These are phyloP conservation scores for Zymoseptoria pseudotritici DNA, from an alignment of 2,329 filamentous ascomycete genomes.

Conservation along the genomic window DNA sequence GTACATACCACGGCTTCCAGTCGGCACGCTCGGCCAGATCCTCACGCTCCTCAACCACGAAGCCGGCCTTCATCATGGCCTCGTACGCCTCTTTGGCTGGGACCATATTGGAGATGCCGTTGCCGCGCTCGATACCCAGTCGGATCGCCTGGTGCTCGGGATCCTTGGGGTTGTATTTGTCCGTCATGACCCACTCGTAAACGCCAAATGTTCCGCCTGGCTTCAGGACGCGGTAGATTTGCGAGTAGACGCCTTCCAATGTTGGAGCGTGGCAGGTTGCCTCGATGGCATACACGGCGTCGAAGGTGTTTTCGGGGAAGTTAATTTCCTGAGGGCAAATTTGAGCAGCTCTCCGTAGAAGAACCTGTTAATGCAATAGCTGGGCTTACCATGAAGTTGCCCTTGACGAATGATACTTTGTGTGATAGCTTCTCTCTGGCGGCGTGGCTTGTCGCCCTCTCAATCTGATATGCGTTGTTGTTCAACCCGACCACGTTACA, in stretches of 20 bases:
- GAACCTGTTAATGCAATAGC: not conserved
- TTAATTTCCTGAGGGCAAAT: conserved; percentile 63
- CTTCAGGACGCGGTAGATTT: conserved; percentile 93
- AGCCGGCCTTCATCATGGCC: conserved; percentile 82
- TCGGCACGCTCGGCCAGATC: conserved; percentile 75
- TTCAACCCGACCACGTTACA: conserved; percentile 86
- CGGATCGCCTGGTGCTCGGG: conserved; percentile 80
- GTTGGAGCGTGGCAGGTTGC: conserved; percentile 91
- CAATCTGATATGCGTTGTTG: conserved; percentile 99
- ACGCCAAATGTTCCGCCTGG: conserved; percentile 93
- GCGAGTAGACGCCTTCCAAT: conserved; percentile 83
- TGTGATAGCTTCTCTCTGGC: conserved; percentile 69
- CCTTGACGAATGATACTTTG: conserved; percentile 83
- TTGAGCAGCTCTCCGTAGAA: not conserved
- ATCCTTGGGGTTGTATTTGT: conserved; percentile 85
- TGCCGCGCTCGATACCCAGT: conserved; percentile 87
- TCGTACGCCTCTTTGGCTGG: conserved; percentile 69
- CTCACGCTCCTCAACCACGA: conserved; percentile 74
- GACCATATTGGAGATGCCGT: conserved; percentile 98
- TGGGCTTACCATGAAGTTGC: conserved; percentile 80
- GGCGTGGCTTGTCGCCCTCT: conserved; percentile 79
- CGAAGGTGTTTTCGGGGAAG: conserved; percentile 85
- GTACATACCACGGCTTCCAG: conserved; percentile 87
- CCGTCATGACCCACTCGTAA: conserved; percentile 99
- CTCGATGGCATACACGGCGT: conserved; percentile 95